A percentile compares a stretch with the other conserved stretches of the same genome.
Evolutionary conservation across 2,329 filamentous ascomycete species (phyloP).

Genomic region (Tolypocladium paradoxum): DNA sequence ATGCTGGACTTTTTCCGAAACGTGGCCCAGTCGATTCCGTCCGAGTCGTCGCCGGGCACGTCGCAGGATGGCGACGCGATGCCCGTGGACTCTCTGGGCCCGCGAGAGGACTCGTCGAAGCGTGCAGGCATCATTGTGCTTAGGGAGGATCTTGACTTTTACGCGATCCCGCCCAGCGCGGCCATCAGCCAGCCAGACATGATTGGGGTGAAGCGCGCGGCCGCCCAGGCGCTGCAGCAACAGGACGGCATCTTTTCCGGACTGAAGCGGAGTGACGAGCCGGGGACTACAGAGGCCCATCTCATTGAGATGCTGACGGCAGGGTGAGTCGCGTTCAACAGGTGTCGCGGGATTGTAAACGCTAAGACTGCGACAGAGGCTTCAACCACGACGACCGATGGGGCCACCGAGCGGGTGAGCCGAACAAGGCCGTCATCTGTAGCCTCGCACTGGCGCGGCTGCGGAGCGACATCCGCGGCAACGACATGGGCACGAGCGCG

Average conservation of each 20-base stretch:
- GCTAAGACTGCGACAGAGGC: slow-evolving; percentile 46
- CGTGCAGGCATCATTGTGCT: slow-evolving; percentile 96
- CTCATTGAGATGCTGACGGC: slow-evolving; percentile 98
- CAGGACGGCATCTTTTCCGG: slow-evolving; percentile 96
- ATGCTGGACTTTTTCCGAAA: slow-evolving; percentile 98
- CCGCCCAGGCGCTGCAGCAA: slow-evolving; percentile 71
- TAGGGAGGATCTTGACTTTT: slow-evolving; percentile 93
- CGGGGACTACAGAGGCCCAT: slow-evolving; percentile 93
- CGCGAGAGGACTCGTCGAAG: slow-evolving; percentile 67
- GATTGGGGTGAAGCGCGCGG: slow-evolving; percentile 91
- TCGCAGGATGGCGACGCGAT: slow-evolving; percentile 52
- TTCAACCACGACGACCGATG: slow-evolving; percentile 94
- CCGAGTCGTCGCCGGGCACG: slow-evolving; percentile 55
- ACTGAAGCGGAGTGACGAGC: slow-evolving; percentile 86
- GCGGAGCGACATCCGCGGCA: slow-evolving; percentile 82
- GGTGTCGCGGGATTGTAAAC: background rate
- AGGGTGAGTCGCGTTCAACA: slow-evolving; percentile 56
- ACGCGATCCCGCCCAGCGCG: slow-evolving; percentile 77
- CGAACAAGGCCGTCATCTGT: slow-evolving; percentile 97
- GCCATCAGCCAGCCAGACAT: slow-evolving; percentile 84
- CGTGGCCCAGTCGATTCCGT: slow-evolving; percentile 91
- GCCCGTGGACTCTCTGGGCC: slow-evolving; percentile 61
- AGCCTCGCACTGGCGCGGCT: slow-evolving; percentile 87
- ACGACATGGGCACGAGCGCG: slow-evolving; percentile 61
- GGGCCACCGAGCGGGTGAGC: slow-evolving; percentile 95